phyloP scores from a whole-genome alignment of 2,329 filamentous ascomycete genomes.

The Dactylellina parvicollis region DNA sequence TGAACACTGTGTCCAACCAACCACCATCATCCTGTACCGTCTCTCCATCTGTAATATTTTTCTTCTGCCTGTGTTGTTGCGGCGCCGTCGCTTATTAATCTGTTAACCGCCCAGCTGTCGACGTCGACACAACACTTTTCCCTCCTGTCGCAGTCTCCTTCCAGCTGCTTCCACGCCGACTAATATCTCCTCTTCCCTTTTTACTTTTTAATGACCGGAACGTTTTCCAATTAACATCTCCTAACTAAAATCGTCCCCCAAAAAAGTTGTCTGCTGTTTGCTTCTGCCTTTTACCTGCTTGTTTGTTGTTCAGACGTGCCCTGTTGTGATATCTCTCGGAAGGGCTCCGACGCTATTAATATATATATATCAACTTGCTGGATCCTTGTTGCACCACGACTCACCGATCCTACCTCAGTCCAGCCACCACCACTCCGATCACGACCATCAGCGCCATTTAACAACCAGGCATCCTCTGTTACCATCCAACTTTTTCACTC shows the following conservation, averaged over 20 bases:
- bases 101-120: conserved; percentile 49
- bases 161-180: conserved; percentile 26
- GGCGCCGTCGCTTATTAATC: conserved; percentile 49
- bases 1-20: conserved; percentile 39
- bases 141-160: not conserved
- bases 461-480: not conserved
- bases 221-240: conserved; percentile 33
- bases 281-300: conserved; percentile 9
- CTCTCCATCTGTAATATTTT: not conserved
- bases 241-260: conserved; percentile 13
- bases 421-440: conserved; percentile 30
- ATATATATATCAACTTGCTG: conserved; percentile 25
- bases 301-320: conserved; percentile 5
- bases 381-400: conserved; percentile 33
- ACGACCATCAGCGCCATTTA: conserved; percentile 16
- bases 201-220: conserved; percentile 47
- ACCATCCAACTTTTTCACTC: not conserved
- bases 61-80: conserved; percentile 14
- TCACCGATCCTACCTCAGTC: conserved; percentile 29
- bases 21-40: not conserved
- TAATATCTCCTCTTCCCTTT: conserved; percentile 3
- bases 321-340: conserved; percentile 4
- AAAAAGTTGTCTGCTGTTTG: conserved; percentile 41
- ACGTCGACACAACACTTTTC: conserved; percentile 43
- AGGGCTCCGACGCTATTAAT: conserved; percentile 21